Percentiles rank a stretch among this genome's conserved stretches.
phyloP scores from a whole-genome alignment of 2,329 filamentous ascomycete species.

The Triangularia verruculosa region DNA sequence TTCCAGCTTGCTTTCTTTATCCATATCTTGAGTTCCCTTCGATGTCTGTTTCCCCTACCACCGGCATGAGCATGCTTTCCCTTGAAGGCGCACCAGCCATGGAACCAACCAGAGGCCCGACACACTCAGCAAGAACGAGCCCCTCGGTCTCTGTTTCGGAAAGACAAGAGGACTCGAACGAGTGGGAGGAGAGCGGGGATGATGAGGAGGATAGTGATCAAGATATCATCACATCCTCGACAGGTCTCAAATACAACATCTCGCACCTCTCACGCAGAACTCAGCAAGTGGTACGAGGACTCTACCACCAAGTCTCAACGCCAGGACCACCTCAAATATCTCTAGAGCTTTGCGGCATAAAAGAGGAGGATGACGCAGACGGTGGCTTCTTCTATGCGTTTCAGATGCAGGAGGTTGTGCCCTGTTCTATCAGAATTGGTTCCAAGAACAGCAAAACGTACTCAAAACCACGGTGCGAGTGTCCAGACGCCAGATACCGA shows the following conservation, averaged over 20 bases:
- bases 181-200: constrained; percentile 33
- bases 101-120: constrained; percentile 33
- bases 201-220: constrained; percentile 32
- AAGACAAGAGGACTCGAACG: constrained; percentile 18
- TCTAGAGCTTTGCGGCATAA: constrained; percentile 46
- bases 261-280: constrained; percentile 38
- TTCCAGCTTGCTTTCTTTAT: constrained; percentile 8
- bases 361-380: constrained; percentile 34
- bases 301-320: constrained; percentile 35
- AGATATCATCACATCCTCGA: constrained; percentile 37
- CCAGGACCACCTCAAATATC: constrained; percentile 47
- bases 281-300: constrained; percentile 41
- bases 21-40: constrained; percentile 17
- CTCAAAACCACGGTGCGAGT: constrained; percentile 47
- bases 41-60: constrained; percentile 35
- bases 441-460: constrained; percentile 37
- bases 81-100: constrained; percentile 39
- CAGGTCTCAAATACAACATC: constrained; percentile 41
- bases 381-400: constrained; percentile 50
- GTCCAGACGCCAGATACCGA: constrained; percentile 30
- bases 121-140: constrained; percentile 22
- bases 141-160: constrained; percentile 10
- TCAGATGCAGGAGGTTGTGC: constrained; percentile 53
- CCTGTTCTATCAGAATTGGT: constrained; percentile 50
- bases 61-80: constrained; percentile 42